phyloP scores from a whole-genome alignment of 805 yeast genomes.

The Blastobotrys americana region DNA sequence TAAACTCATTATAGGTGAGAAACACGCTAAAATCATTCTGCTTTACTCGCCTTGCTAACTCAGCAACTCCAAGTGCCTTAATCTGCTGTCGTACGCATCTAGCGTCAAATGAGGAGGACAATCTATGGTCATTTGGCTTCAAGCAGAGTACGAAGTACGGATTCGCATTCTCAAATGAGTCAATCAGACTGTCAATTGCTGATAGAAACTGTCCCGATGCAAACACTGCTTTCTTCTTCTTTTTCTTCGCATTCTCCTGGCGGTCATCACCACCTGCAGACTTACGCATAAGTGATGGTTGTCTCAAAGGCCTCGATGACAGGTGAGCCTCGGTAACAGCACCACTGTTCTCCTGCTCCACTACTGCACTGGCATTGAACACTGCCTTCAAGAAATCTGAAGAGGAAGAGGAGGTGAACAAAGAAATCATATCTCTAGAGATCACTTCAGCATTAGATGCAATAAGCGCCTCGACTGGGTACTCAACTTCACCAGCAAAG shows the following conservation, averaged over 20 bases:
- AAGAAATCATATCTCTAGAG: constrained; percentile 34
- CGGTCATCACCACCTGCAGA: constrained; percentile 2
- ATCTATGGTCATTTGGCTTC: constrained; percentile 36
- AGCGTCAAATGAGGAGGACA: constrained; percentile 35
- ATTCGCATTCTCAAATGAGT: constrained; percentile 33
- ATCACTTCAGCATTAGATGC: constrained; percentile 47
- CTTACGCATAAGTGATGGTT: constrained; percentile 30
- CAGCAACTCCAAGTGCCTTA: constrained; percentile 36
- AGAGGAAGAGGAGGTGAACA: constrained; percentile 33
- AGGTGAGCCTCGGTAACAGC: constrained; percentile 34
- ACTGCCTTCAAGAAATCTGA: constrained; percentile 32
- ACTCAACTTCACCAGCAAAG: constrained; percentile 54
- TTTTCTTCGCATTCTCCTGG: constrained; percentile 14
- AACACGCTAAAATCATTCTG: constrained; percentile 33
- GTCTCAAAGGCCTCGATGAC: constrained; percentile 35
- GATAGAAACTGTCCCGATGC: constrained; percentile 31
- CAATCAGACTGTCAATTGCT: constrained; percentile 32
- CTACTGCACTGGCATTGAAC: constrained; percentile 32
- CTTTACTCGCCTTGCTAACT: constrained; percentile 34
- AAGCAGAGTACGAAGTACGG: constrained; percentile 37
- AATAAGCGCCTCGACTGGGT: constrained; percentile 44
- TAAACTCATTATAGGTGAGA: constrained; percentile 34
- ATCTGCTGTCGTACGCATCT: constrained; percentile 38
- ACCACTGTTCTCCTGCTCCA: constrained; percentile 29
- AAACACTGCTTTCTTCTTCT: constrained; percentile 11